phyloP scores from a whole-genome alignment of 225 moss, liverwort and hornwort species.

The Bryoerythrophyllum caledonicum region DNA sequence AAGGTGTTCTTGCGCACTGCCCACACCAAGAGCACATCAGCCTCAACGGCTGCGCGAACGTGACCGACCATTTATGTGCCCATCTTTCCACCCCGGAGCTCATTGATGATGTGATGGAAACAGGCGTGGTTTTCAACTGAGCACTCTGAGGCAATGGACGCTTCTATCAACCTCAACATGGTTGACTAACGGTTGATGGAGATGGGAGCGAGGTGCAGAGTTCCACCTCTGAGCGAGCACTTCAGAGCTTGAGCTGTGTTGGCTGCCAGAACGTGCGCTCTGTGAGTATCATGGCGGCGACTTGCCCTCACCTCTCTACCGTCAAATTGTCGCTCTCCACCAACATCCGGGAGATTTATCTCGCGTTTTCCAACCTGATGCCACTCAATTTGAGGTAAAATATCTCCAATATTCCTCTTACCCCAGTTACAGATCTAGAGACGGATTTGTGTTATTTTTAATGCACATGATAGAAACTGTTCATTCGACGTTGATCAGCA shows the following conservation, averaged over 20 bases:
- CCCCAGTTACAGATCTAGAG: not conserved
- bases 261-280: constrained; percentile 89
- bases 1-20: constrained; percentile 85
- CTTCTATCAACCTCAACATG: constrained; percentile 36
- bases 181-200: constrained; percentile 27
- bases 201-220: constrained; percentile 25
- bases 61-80: constrained; percentile 91
- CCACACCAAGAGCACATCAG: constrained; percentile 87
- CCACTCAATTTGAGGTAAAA: constrained; percentile 83
- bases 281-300: constrained; percentile 63
- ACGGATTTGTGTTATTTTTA: not conserved
- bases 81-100: constrained; percentile 53
- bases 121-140: constrained; percentile 39
- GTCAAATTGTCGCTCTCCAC: constrained; percentile 89
- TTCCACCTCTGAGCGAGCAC: constrained; percentile 48
- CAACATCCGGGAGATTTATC: constrained; percentile 83
- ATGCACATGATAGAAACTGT: not conserved
- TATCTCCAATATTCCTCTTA: not conserved
- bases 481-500: not conserved
- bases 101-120: constrained; percentile 43
- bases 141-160: constrained; percentile 18
- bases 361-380: constrained; percentile 75
- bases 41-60: constrained; percentile 86
- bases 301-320: constrained; percentile 77
- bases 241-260: constrained; percentile 89